These are phyloP conservation scores for Thalassiosira hispida DNA, from an alignment of 352 stramenopile species.

Conservation along the genomic window DNA sequence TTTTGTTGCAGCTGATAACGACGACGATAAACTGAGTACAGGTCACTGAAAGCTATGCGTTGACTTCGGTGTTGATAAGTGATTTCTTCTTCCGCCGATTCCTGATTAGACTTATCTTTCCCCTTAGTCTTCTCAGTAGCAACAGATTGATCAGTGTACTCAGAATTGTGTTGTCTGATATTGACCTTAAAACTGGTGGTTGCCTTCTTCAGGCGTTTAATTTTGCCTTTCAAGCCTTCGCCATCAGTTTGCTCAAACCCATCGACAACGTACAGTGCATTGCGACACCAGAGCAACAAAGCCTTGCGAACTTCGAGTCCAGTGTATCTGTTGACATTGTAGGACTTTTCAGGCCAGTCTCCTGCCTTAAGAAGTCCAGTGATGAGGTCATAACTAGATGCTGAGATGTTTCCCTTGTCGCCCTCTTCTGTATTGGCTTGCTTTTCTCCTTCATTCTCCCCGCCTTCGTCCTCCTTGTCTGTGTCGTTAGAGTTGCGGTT, in stretches of 20 bases:
- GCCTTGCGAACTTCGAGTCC: conserved; percentile 85
- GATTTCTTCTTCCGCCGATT: conserved; percentile 67
- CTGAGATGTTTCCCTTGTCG: conserved; percentile 54
- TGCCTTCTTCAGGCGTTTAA: conserved; percentile 81
- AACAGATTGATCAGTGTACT: conserved; percentile 20
- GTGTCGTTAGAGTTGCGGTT: conserved; percentile 10
- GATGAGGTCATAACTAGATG: conserved; percentile 85
- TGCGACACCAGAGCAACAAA: conserved; percentile 82
- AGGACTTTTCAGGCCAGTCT: conserved; percentile 85
- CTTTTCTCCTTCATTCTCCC: conserved; percentile 36
- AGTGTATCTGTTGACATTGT: conserved; percentile 84
- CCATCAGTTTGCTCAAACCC: conserved; percentile 84
- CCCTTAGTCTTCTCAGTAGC: conserved; percentile 39
- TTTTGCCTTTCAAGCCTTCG: conserved; percentile 84
- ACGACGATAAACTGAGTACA: conserved; percentile 84
- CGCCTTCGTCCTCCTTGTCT: conserved; percentile 25
- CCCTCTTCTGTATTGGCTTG: conserved; percentile 54
- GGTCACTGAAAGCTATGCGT: conserved; percentile 81
- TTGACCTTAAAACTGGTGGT: conserved; percentile 82
- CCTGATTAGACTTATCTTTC: conserved; percentile 57
- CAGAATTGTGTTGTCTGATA: conserved; percentile 74
- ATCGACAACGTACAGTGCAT: conserved; percentile 86
- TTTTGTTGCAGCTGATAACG: conserved; percentile 86
- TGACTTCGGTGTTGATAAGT: conserved; percentile 84
- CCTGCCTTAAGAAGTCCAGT: conserved; percentile 81